These are phyloP conservation scores for Colletotrichum abscissum DNA, from an alignment of 2,329 filamentous ascomycete genomes.

Conservation along the genomic window DNA sequence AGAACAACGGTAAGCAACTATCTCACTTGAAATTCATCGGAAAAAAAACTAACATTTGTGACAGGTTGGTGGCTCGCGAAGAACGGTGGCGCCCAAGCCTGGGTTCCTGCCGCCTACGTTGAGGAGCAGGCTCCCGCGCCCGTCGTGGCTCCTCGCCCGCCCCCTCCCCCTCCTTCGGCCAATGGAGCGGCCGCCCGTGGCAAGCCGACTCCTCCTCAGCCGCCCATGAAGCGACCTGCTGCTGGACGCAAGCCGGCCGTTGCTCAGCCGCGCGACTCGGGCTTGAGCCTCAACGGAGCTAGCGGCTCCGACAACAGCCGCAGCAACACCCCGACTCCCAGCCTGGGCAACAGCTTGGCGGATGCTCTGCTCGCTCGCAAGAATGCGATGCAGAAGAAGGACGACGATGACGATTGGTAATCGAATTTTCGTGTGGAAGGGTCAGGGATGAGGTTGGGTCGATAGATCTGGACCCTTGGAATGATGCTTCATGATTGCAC, in stretches of 20 bases:
- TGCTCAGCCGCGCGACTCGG: conserved; percentile 75
- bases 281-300: conserved; percentile 68
- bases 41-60: conserved; percentile 45
- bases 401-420: conserved; percentile 78
- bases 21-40: not conserved
- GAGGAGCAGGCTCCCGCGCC: conserved; percentile 80
- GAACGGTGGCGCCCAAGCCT: conserved; percentile 79
- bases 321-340: conserved; percentile 78
- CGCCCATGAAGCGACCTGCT: conserved; percentile 83
- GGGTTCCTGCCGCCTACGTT: conserved; percentile 94
- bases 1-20: conserved; percentile 82
- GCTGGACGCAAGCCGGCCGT: conserved; percentile 77
- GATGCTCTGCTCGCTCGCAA: conserved; percentile 83
- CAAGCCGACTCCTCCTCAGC: conserved; percentile 80
- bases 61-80: conserved; percentile 97
- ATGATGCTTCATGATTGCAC: conserved; percentile 36
- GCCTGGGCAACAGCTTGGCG: conserved; percentile 78
- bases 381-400: conserved; percentile 78
- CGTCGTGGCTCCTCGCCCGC: conserved; percentile 69
- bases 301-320: conserved; percentile 72
- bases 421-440: conserved; percentile 24
- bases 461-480: conserved; percentile 29
- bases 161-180: conserved; percentile 71
- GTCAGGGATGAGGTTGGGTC: conserved; percentile 29
- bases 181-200: conserved; percentile 59